Evolutionary conservation across 768 basidiomycete genomes (phyloP).

Genomic region (Suillus tomentosus): DNA sequence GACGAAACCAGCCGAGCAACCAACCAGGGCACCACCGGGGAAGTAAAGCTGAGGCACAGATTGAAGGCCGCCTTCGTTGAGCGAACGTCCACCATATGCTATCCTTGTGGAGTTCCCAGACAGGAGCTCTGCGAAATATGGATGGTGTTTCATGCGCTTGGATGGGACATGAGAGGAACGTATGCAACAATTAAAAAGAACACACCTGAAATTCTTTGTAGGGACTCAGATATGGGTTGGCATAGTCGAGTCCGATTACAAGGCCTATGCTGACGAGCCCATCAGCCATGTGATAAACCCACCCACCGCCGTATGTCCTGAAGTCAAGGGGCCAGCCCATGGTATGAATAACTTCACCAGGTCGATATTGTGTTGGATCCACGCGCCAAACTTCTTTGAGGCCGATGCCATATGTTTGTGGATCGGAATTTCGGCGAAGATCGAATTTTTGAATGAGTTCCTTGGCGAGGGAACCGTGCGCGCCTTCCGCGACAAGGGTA

Average conservation of each 20-base stretch:
- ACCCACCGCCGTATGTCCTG: conserved; percentile 83
- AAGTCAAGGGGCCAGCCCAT: conserved; percentile 90
- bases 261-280: conserved; percentile 88
- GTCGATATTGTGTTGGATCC: conserved; percentile 56
- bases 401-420: conserved; percentile 95
- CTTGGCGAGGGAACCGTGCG: conserved; percentile 90
- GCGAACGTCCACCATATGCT: conserved; percentile 85
- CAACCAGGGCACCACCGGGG: conserved; percentile 93
- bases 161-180: conserved; percentile 13
- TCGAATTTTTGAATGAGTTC: conserved; percentile 72
- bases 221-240: conserved; percentile 90
- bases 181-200: conserved; percentile 9
- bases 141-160: conserved; percentile 94
- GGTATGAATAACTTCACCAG: conserved; percentile 86
- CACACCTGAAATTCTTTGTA: conserved; percentile 91
- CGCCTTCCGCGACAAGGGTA: conserved; percentile 92
- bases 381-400: conserved; percentile 98
- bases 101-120: conserved; percentile 72
- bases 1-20: conserved; percentile 94
- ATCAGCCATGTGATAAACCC: conserved; percentile 94
- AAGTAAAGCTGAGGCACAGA: conserved; percentile 85
- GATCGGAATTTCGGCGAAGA: conserved; percentile 65
- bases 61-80: conserved; percentile 95
- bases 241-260: conserved; percentile 92
- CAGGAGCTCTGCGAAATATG: conserved; percentile 82